These are phyloP conservation scores for Datura wrightii DNA, from an alignment of 257 asterid species.

Conservation along the genomic window DNA sequence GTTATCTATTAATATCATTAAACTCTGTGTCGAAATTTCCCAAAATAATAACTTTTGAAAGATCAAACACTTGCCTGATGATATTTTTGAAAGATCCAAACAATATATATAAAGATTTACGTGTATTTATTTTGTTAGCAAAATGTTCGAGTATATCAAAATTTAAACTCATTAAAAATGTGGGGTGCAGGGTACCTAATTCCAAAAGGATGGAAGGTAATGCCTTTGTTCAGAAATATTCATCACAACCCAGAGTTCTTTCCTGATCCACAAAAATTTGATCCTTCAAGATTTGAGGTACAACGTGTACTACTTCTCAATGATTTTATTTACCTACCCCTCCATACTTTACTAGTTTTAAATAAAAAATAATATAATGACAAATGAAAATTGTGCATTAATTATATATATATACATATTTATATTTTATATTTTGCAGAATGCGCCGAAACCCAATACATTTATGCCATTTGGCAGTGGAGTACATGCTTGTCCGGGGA, in stretches of 20 bases:
- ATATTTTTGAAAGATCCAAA: background rate
- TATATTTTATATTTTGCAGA: constrained; percentile 42
- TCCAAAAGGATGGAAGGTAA: constrained; percentile 96
- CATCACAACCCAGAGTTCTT: constrained; percentile 88
- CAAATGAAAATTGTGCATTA: background rate
- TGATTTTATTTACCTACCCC: constrained; percentile 3
- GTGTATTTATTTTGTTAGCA: background rate
- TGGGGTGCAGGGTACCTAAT: constrained; percentile 64
- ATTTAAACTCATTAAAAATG: background rate
- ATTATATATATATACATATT: background rate
- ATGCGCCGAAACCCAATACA: constrained; percentile 68
- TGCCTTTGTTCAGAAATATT: constrained; percentile 92
- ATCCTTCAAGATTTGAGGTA: constrained; percentile 88
- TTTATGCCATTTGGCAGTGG: constrained; percentile 94
- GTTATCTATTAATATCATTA: too few relatives aligned
- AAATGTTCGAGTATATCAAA: background rate
- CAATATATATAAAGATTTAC: background rate
- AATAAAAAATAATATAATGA: background rate
- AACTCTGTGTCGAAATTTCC: too few relatives aligned
- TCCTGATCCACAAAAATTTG: constrained; percentile 69
- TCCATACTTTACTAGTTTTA: background rate
- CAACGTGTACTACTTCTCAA: background rate
- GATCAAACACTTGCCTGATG: too few relatives aligned
- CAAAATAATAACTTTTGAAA: too few relatives aligned
- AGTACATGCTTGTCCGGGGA: constrained; percentile 90